Evolutionary conservation across 1,284 basidiomycete species (phyloP), one percentile per base, ranked within the genome.

Genomic region (Pseudozyma thailandica): DNA sequence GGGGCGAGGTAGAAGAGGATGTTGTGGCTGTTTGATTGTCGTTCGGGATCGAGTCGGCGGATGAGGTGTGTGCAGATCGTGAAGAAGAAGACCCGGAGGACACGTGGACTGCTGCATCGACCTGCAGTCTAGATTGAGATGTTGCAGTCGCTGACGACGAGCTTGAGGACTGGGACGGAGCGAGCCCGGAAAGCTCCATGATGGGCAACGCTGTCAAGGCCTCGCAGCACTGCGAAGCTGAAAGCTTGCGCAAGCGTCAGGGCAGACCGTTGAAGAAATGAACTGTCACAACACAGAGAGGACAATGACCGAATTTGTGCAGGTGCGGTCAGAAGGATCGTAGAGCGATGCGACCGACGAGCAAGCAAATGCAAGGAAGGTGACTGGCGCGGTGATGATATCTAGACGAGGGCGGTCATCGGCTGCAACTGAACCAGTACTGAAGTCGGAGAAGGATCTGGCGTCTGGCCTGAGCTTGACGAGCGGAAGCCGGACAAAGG

Each of bases 41-140:
- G 21, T 16, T 41, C 12, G 41, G 28, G 5, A 55, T 27, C 3
- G 63, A 60, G 15, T 61, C 56, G 6, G 48, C 49, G 5, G 63
- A 65, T 2, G 48, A 55, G 18, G 63, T 65, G 28, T 65, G 56
- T 13, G 48, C 44, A 15, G 63, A 59, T 21, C 23, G 63, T 5
- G 56, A 59, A 4, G 63, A 65, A 8, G 63, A 65, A 20, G 63
- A 65, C 20, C 33, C 52, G 16, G 56, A 65, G 6, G 63, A 65
- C n/a, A 48, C 44, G 9, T 51, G 63, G 13, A 35, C 33, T 4
- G 26, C 52, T 21, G 12, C 39, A 16, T 65, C 56, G 5, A 48
- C 44, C 7, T 53, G 50, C n/a, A 39, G 28, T 39, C 41, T 44
- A 7, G 61, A 44, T 8, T 27, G 50, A 3, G 46, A 7, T 13